Evolutionary conservation across 2,329 filamentous ascomycete species (phyloP).

Genomic region (Teratosphaeriaceae sp.): DNA sequence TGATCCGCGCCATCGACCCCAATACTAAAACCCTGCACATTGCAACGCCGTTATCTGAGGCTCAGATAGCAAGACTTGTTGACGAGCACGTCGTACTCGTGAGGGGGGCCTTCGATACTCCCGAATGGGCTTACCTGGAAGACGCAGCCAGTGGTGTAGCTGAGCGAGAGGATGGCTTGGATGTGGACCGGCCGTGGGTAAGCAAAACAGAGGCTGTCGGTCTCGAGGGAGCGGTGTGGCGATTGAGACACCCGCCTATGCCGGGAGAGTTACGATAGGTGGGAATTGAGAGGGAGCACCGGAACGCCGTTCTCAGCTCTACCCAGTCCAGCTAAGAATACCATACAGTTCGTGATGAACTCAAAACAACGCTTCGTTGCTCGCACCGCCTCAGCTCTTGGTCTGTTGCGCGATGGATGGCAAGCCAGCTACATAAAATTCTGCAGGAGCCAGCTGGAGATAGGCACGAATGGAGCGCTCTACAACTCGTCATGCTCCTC

Average conservation of each 20-base stretch:
- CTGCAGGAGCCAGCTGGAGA: neutral
- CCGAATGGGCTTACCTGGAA: conserved; percentile 64
- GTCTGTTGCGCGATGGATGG: too few species aligned
- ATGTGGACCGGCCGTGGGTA: conserved; percentile 23
- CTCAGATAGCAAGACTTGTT: conserved; percentile 15
- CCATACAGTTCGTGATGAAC: neutral
- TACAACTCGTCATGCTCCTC: conserved; percentile 70
- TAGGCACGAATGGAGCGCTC: neutral
- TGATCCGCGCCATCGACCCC: conserved; percentile 64
- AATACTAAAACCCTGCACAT: conserved; percentile 52
- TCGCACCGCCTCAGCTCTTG: too few species aligned
- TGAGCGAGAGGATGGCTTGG: conserved; percentile 4
- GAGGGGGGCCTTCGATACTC: conserved; percentile 61
- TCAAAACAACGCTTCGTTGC: too few species aligned
- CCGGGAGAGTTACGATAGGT: conserved; percentile 5
- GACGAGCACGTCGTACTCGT: conserved; percentile 51
- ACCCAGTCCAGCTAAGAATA: neutral
- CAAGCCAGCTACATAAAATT: neutral
- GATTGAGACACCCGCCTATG: conserved; percentile 27
- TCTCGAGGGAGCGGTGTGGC: conserved; percentile 28
- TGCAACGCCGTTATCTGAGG: conserved; percentile 51
- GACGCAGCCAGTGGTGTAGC: conserved; percentile 40
- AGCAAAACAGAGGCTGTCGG: conserved; percentile 20
- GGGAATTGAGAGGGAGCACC: neutral
- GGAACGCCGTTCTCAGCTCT: neutral